Percentiles rank a stretch among this genome's conserved stretches.
Evolutionary conservation across 2,329 filamentous ascomycete species (phyloP).

Genomic region (Verticillium klebahnii): DNA sequence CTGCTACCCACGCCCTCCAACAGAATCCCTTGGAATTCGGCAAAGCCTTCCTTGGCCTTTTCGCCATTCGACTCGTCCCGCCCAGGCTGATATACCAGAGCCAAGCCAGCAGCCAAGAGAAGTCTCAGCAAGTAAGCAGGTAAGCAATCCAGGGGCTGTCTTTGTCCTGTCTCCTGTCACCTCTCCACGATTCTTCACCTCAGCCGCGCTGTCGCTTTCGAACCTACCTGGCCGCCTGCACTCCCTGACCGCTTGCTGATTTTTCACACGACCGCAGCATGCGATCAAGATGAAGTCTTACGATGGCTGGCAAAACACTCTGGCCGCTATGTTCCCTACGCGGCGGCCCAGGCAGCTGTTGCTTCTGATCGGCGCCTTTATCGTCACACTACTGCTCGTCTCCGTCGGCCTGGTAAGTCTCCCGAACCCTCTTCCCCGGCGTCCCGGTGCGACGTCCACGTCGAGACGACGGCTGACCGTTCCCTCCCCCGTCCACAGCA

Average conservation of each 20-base stretch:
- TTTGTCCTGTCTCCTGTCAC: not conserved
- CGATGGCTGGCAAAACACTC: not conserved
- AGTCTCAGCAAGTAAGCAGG: not conserved
- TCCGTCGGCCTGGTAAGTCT: not conserved
- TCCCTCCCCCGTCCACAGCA: not conserved
- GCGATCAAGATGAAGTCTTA: not conserved
- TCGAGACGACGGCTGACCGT: not conserved
- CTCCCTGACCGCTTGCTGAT: not conserved
- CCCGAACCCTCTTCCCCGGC: not conserved
- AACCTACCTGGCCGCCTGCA: not conserved
- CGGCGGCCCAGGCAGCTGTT: not conserved
- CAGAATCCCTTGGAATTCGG: not conserved
- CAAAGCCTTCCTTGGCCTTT: not conserved
- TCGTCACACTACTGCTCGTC: not conserved
- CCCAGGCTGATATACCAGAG: not conserved
- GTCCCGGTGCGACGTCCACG: not conserved
- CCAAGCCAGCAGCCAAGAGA: not conserved
- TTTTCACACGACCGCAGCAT: not conserved
- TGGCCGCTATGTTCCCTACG: not conserved
- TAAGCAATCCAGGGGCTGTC: not conserved
- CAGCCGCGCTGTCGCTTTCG: not conserved
- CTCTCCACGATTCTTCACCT: not conserved
- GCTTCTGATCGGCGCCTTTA: not conserved
- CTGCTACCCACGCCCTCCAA: not conserved
- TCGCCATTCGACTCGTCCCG: not conserved